Base-by-base conservation (phyloP, 257 asterid species). In the Rhazya stricta region DNA sequence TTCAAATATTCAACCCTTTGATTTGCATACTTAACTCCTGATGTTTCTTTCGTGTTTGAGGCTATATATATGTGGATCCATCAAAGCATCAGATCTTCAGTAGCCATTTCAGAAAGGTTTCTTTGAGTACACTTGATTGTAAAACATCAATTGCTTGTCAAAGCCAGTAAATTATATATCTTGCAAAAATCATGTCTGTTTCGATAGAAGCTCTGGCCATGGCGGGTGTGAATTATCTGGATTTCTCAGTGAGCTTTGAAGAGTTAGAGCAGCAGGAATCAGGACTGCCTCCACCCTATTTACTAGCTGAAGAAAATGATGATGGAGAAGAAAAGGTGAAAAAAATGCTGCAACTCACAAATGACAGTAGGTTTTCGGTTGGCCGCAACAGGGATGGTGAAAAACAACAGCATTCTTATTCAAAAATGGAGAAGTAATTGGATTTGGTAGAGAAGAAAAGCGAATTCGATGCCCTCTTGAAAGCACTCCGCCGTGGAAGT, bases 141-240 rank as follows among this genome's bases (percentile, higher is more conserved):
- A 3, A 39, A 1, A 39, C 7, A 39, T 39, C 7, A 9, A 39
- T 39, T 39, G 43, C 43, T 18, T 51, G 27, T 51, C 21, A 27
- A 51, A 19, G 27, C 58, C 25, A 4, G 4, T 5, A 51, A 21
- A 5, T 27, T 51, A 21, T 21, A 61, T 9, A 3, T 30, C n/a
- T 4, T 30, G 68, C 6, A 9, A 29, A 10, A 65, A 45, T 11
- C 15, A 85, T 82, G 92, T 56, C 73, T 0, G 25, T 74, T 65
- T 86, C 92, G 25, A 74, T 86, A 50, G 92, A 86, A 79, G 90
- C 90, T 29, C 72, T 86, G 73, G 89, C 90, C 45, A 86, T 88
- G 90, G 71, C 83, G 2, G 89, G 92, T 27, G 85, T 78, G 51
- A 43, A 79, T 50, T 82, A 70, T 39, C 60, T 29, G 1, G 82